These are phyloP conservation scores for Hawksworthiomyces lignivorus DNA, from an alignment of 2,329 filamentous ascomycete genomes.

Conservation along the genomic window DNA sequence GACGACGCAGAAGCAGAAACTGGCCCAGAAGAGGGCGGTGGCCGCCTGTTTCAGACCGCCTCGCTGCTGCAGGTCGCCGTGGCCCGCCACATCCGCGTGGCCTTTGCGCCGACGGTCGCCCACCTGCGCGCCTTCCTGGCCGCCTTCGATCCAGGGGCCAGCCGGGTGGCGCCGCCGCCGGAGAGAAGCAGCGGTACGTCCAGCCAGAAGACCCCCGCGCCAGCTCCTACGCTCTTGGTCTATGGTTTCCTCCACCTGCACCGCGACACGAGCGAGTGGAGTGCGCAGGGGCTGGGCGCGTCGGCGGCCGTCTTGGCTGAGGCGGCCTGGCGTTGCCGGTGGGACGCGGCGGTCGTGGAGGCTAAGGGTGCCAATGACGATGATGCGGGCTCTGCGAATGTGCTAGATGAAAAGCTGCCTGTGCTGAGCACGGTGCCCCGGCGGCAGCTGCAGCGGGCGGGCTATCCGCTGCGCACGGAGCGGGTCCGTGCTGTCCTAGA, in stretches of 20 bases:
- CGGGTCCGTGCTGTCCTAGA: slow-evolving; percentile 46
- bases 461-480: slow-evolving; percentile 8
- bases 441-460: slow-evolving; percentile 12
- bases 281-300: slow-evolving; percentile 60
- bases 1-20: slow-evolving; percentile 26
- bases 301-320: slow-evolving; percentile 59
- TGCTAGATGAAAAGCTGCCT: slow-evolving; percentile 34
- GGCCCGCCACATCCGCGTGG: slow-evolving; percentile 59
- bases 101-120: slow-evolving; percentile 68
- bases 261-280: slow-evolving; percentile 63
- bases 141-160: slow-evolving; percentile 36
- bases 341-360: slow-evolving; percentile 42
- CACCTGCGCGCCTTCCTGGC: slow-evolving; percentile 71
- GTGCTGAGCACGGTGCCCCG: slow-evolving; percentile 34
- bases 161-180: slow-evolving; percentile 31
- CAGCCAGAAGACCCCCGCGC: background rate
- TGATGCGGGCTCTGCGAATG: slow-evolving; percentile 36
- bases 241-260: slow-evolving; percentile 62
- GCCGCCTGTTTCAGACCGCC: slow-evolving; percentile 41
- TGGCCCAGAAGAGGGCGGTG: slow-evolving; percentile 8
- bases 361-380: slow-evolving; percentile 20
- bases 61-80: slow-evolving; percentile 62
- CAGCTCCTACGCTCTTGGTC: slow-evolving; percentile 40
- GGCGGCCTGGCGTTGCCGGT: slow-evolving; percentile 38
- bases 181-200: background rate